Conservation (phyloP, 2,329 filamentous ascomycete genomes). For the Scytalidium sp. region DNA sequence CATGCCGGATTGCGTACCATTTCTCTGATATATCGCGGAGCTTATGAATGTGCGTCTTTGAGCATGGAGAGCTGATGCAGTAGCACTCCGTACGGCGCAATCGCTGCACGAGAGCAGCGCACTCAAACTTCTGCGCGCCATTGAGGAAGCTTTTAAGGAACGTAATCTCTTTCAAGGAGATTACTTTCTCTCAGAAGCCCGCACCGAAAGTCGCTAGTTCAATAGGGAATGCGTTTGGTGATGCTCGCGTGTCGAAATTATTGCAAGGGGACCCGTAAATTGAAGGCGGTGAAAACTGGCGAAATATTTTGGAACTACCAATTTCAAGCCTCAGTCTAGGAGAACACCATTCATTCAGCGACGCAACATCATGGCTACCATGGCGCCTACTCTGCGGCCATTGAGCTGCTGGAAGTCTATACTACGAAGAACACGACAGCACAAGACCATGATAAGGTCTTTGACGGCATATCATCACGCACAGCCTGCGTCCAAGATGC, state of each 20-base stretch:
- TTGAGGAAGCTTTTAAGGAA: slow-evolving; percentile 2
- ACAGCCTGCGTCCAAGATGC: slow-evolving; percentile 22
- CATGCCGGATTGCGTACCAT: slow-evolving; percentile 15
- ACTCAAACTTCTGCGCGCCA: slow-evolving; percentile 14
- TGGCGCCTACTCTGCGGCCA: slow-evolving; percentile 52
- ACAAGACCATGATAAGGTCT: slow-evolving; percentile 41
- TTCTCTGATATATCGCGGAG: slow-evolving; percentile 19
- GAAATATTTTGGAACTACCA: slow-evolving; percentile 14
- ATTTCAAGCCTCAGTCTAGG: slow-evolving; percentile 12
- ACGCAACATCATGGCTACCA: slow-evolving; percentile 23
- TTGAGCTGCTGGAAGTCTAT: slow-evolving; percentile 67
- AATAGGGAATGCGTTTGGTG: neutral
- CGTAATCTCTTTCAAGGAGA: neutral
- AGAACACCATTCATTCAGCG: slow-evolving; percentile 8
- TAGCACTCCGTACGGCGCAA: slow-evolving; percentile 11
- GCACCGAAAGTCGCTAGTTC: neutral
- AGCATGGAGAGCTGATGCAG: slow-evolving; percentile 1
- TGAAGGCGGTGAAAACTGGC: slow-evolving; percentile 3
- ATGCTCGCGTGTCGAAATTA: neutral
- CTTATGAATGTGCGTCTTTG: slow-evolving; percentile 23
- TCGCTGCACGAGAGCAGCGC: slow-evolving; percentile 13
- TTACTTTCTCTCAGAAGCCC: neutral
- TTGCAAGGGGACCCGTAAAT: neutral
- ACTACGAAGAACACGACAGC: slow-evolving; percentile 55
- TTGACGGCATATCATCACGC: slow-evolving; percentile 47